A percentile compares a stretch with the other conserved stretches of the same genome.
phyloP scores from a whole-genome alignment of 2,329 filamentous ascomycete genomes.

The Ceratocystis albifundus region DNA sequence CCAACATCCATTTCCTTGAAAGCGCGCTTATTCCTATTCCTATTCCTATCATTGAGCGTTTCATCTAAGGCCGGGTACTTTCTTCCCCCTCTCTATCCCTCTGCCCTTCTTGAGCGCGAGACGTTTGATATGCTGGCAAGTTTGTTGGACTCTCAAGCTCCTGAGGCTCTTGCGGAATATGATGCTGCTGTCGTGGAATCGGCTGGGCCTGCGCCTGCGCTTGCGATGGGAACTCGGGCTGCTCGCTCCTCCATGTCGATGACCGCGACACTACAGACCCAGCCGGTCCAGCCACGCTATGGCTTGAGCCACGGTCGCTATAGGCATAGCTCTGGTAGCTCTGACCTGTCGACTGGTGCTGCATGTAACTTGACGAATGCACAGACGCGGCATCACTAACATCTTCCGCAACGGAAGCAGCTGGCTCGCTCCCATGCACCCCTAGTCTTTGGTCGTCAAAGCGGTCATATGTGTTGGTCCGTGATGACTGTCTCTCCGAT shows the following conservation, averaged over 20 bases:
- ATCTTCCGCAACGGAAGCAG: neutral
- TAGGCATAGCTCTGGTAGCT: neutral
- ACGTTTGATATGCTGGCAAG: neutral
- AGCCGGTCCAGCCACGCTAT: neutral
- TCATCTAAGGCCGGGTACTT: neutral
- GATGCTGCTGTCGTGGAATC: neutral
- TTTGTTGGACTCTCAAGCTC: slow-evolving; percentile 7
- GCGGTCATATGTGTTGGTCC: neutral
- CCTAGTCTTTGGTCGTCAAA: neutral
- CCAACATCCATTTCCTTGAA: neutral
- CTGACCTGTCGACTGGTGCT: neutral
- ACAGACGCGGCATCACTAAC: neutral
- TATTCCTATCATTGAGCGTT: neutral
- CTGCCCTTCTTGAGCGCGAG: neutral
- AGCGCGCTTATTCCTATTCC: neutral
- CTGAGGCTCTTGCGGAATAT: neutral
- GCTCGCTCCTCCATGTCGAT: neutral
- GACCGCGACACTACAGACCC: neutral
- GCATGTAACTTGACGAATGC: neutral
- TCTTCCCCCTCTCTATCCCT: neutral
- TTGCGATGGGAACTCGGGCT: neutral
- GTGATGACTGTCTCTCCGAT: neutral
- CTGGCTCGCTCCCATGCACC: neutral
- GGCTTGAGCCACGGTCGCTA: neutral
- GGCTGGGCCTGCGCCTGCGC: neutral